A percentile compares a stretch with the other conserved stretches of the same genome.
These are phyloP conservation scores for Leptographium radiaticola DNA, from an alignment of 2,329 filamentous ascomycete species.

Conservation along the genomic window DNA sequence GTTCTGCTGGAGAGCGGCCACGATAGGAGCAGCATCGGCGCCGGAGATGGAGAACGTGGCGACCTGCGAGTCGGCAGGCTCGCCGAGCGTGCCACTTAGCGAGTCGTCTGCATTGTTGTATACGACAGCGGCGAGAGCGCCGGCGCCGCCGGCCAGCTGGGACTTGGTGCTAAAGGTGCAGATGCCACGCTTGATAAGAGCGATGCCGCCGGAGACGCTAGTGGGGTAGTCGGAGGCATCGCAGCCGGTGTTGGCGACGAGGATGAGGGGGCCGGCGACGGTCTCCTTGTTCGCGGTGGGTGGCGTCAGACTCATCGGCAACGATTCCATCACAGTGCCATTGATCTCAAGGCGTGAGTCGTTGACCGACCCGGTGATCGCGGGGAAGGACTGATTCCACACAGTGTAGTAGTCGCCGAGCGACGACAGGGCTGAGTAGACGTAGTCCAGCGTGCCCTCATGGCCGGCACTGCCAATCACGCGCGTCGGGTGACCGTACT, in stretches of 20 bases:
- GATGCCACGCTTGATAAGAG: constrained; percentile 54
- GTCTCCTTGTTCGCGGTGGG: constrained; percentile 46
- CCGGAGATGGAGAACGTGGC: constrained; percentile 56
- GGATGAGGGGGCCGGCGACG: constrained; percentile 45
- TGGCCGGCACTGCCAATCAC: constrained; percentile 59
- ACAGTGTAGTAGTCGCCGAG: constrained; percentile 47
- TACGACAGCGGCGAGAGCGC: constrained; percentile 57
- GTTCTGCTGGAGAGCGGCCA: constrained; percentile 40
- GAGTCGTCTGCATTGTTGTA: constrained; percentile 57
- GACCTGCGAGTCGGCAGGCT: constrained; percentile 43
- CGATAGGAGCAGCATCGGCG: constrained; percentile 41
- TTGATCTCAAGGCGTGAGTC: constrained; percentile 46
- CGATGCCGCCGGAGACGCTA: constrained; percentile 48
- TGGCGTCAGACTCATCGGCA: constrained; percentile 53
- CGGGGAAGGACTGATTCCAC: constrained; percentile 49
- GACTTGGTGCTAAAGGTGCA: constrained; percentile 65
- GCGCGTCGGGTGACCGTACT: constrained; percentile 56
- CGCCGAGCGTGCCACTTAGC: constrained; percentile 56
- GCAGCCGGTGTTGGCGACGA: constrained; percentile 52
- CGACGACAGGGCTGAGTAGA: constrained; percentile 40
- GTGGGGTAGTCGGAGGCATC: constrained; percentile 49
- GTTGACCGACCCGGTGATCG: constrained; percentile 45
- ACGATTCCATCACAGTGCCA: constrained; percentile 30
- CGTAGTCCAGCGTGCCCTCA: constrained; percentile 48
- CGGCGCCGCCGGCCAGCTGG: constrained; percentile 51